Conservation (phyloP, 257 asterid species). For the Eustoma russellianum region DNA sequence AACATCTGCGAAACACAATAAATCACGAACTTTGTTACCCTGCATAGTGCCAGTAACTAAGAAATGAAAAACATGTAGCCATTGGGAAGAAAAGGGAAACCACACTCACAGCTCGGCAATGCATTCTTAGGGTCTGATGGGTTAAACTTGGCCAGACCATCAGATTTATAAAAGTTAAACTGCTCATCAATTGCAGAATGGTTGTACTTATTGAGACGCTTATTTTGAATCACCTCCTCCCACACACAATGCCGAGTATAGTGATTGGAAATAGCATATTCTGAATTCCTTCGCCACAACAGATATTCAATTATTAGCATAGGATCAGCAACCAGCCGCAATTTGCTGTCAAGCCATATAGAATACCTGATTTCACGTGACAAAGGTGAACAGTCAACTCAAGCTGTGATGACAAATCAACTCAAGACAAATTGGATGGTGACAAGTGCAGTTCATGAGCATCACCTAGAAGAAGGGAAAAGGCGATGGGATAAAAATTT, state of each 20-base stretch:
- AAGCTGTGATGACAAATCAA: slow-evolving; percentile 4
- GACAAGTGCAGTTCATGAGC: slow-evolving; percentile 4
- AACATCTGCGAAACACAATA: slow-evolving; percentile 39
- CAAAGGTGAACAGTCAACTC: slow-evolving; percentile 11
- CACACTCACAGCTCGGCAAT: slow-evolving; percentile 78
- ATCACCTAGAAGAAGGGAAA: slow-evolving; percentile 90
- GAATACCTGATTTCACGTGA: slow-evolving; percentile 48
- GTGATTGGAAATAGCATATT: slow-evolving; percentile 86
- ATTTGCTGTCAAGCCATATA: slow-evolving; percentile 93
- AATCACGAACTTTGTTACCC: slow-evolving; percentile 4
- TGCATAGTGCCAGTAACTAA: not conserved
- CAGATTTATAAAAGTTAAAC: slow-evolving; percentile 65
- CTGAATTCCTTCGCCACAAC: slow-evolving; percentile 74
- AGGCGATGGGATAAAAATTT: slow-evolving; percentile 82
- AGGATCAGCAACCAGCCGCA: slow-evolving; percentile 83
- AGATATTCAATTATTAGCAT: slow-evolving; percentile 72
- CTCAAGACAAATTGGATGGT: not conserved
- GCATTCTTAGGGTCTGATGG: slow-evolving; percentile 46
- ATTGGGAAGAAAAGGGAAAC: slow-evolving; percentile 7
- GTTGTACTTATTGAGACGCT: slow-evolving; percentile 76
- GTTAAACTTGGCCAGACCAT: slow-evolving; percentile 78
- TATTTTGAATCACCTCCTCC: slow-evolving; percentile 91
- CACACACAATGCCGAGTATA: slow-evolving; percentile 88
- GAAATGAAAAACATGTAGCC: slow-evolving; percentile 2
- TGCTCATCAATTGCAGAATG: slow-evolving; percentile 79